Percentiles rank a stretch among this genome's conserved stretches.
Conservation (phyloP, 2,329 filamentous ascomycete genomes). For the Hymenoscyphus infarciens region DNA sequence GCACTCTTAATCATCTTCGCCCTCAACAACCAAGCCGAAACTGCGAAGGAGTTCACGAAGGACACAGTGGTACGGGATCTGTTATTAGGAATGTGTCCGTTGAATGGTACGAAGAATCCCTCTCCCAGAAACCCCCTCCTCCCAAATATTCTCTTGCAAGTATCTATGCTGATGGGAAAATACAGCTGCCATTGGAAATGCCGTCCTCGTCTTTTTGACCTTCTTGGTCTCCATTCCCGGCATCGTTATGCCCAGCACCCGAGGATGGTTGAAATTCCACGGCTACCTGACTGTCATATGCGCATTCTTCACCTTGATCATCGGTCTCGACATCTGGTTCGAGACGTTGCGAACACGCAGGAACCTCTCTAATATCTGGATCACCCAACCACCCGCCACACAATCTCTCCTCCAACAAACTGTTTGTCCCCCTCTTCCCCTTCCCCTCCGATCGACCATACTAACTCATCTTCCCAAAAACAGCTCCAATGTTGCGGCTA, state of each 20-base stretch:
- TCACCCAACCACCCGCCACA: slow-evolving; percentile 49
- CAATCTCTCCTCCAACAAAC: slow-evolving; percentile 69
- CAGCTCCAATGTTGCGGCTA: slow-evolving; percentile 82
- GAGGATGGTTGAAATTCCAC: slow-evolving; percentile 67
- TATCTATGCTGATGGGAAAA: slow-evolving; percentile 11
- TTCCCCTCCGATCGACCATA: too few relatives aligned
- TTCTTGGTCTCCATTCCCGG: slow-evolving; percentile 69
- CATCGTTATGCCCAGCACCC: slow-evolving; percentile 61
- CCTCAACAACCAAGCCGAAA: slow-evolving; percentile 44
- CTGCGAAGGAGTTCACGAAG: slow-evolving; percentile 41
- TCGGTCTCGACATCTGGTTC: slow-evolving; percentile 70
- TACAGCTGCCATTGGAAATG: slow-evolving; percentile 67
- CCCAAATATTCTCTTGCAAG: too few relatives aligned
- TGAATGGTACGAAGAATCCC: slow-evolving; percentile 45
- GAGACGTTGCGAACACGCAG: slow-evolving; percentile 65
- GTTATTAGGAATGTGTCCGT: slow-evolving; percentile 48
- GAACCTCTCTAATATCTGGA: slow-evolving; percentile 60
- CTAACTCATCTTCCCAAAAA: too few relatives aligned
- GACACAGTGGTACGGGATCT: slow-evolving; percentile 49
- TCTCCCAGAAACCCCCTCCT: neutral
- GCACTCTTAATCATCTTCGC: slow-evolving; percentile 50
- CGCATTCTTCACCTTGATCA: slow-evolving; percentile 59
- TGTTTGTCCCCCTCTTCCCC: slow-evolving; percentile 43
- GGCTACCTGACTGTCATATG: slow-evolving; percentile 62
- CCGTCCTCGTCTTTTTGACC: slow-evolving; percentile 66